Conservation (phyloP, 495 filamentous ascomycete genomes). For the Hyaloscypha finlandica region DNA sequence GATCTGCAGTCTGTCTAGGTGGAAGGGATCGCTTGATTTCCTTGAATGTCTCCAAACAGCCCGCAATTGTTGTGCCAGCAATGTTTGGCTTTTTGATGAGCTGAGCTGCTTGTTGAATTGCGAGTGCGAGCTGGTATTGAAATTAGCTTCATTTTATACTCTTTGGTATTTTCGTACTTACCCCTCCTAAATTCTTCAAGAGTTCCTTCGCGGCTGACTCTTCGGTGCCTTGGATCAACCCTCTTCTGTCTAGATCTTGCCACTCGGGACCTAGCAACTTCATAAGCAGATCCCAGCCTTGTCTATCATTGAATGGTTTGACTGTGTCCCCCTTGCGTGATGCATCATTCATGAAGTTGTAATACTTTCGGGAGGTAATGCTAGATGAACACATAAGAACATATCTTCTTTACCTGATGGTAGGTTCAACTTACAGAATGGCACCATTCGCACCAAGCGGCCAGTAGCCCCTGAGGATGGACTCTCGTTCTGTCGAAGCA, state of each 20-base stretch:
- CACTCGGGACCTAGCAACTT: conserved; percentile 8
- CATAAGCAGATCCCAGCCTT: conserved; percentile 10
- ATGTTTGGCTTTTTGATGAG: conserved; percentile 9
- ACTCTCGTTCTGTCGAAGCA: background rate
- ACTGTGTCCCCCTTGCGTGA: conserved; percentile 16
- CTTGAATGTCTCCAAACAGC: conserved; percentile 10
- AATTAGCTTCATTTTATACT: conserved; percentile 11
- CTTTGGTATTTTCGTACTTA: conserved; percentile 13
- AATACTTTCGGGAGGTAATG: conserved; percentile 21
- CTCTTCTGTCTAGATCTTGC: conserved; percentile 1
- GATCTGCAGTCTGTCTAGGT: background rate
- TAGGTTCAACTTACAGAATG: conserved; percentile 1
- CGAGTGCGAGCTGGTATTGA: conserved; percentile 9
- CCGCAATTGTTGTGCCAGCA: conserved; percentile 12
- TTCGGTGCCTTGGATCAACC: conserved; percentile 11
- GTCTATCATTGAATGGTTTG: conserved; percentile 2
- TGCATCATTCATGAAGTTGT: conserved; percentile 24
- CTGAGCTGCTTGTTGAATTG: conserved; percentile 14
- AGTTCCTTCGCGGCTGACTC: conserved; percentile 18
- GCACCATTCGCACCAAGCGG: conserved; percentile 14
- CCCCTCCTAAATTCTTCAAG: conserved; percentile 14
- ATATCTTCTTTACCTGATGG: conserved; percentile 16
- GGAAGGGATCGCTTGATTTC: conserved; percentile 7
- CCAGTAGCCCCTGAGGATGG: conserved; percentile 15
- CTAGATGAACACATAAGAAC: conserved; percentile 20